Percentiles rank a stretch among this genome's conserved stretches.
These are phyloP conservation scores for Metschnikowia matae DNA, from an alignment of 805 yeast genomes.

Conservation along the genomic window DNA sequence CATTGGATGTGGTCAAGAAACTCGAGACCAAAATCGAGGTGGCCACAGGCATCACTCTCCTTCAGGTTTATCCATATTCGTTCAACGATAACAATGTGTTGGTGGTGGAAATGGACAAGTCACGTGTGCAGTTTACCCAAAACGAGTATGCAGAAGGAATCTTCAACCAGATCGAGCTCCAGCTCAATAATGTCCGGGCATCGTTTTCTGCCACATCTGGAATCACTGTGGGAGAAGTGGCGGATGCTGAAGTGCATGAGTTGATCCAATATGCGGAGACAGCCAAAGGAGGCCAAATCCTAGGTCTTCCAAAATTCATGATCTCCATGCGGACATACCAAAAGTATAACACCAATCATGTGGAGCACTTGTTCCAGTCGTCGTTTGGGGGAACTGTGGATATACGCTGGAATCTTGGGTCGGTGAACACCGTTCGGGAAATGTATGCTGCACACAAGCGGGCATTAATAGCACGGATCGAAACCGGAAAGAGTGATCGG, in stretches of 20 bases:
- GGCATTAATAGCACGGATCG: conserved; percentile 59
- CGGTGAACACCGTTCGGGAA: conserved; percentile 83
- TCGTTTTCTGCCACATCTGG: conserved; percentile 61
- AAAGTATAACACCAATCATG: conserved; percentile 42
- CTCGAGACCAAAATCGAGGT: conserved; percentile 69
- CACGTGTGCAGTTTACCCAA: conserved; percentile 51
- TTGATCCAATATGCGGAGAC: conserved; percentile 53
- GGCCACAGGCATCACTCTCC: conserved; percentile 47
- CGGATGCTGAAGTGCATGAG: conserved; percentile 45
- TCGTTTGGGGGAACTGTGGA: conserved; percentile 87
- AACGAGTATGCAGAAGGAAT: conserved; percentile 41
- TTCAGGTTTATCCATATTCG: conserved; percentile 80
- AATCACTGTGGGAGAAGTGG: conserved; percentile 47
- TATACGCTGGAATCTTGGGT: conserved; percentile 90
- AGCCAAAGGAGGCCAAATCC: conserved; percentile 76
- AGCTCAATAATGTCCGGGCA: conserved; percentile 58
- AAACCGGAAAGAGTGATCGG: neutral
- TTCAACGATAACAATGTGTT: conserved; percentile 74
- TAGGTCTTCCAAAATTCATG: conserved; percentile 71
- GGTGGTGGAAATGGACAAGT: conserved; percentile 52
- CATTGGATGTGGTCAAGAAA: conserved; percentile 32
- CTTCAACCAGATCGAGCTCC: conserved; percentile 56
- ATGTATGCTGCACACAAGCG: conserved; percentile 87
- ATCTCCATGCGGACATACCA: conserved; percentile 78
- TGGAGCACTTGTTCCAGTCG: conserved; percentile 67